phyloP scores from a whole-genome alignment of 352 stramenopile species.

The Bremia lactucae region DNA sequence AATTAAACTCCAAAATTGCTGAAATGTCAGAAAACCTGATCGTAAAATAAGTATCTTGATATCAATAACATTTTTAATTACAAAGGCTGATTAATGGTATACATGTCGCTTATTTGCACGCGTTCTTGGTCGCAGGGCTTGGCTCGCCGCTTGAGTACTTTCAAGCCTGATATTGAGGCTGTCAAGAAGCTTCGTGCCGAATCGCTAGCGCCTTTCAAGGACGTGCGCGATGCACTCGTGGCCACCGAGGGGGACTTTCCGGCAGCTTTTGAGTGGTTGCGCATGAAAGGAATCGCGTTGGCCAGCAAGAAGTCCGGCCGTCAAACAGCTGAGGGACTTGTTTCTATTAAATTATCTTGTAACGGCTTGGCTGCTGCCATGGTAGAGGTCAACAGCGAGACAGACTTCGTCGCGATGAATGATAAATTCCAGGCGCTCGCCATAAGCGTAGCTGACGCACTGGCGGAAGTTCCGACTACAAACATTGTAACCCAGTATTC shows the following conservation, averaged over 20 bases:
- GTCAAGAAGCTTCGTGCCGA: slow-evolving; percentile 83
- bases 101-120: slow-evolving; percentile 8
- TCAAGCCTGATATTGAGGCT: slow-evolving; percentile 76
- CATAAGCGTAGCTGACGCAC: slow-evolving; percentile 31
- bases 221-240: slow-evolving; percentile 83
- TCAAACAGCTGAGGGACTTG: slow-evolving; percentile 65
- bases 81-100: no score
- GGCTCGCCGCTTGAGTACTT: slow-evolving; percentile 46
- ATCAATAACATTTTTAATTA: no score
- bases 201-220: slow-evolving; percentile 80
- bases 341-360: slow-evolving; percentile 44
- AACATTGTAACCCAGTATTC: slow-evolving; percentile 23
- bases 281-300: slow-evolving; percentile 79
- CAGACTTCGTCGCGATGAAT: slow-evolving; percentile 91
- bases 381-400: slow-evolving; percentile 92
- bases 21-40: no score
- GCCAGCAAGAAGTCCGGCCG: slow-evolving; percentile 72
- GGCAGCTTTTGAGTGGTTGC: slow-evolving; percentile 81
- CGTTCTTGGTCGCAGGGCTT: slow-evolving; percentile 5
- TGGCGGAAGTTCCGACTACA: slow-evolving; percentile 19
- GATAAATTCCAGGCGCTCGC: slow-evolving; percentile 83
- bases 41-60: no score
- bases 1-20: no score
- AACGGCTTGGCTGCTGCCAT: slow-evolving; percentile 39
- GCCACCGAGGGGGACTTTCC: slow-evolving; percentile 72